Evolutionary conservation across 352 stramenopile species (phyloP), one percentile per base, ranked within the genome.

Genomic region (Plasmopara muralis): DNA sequence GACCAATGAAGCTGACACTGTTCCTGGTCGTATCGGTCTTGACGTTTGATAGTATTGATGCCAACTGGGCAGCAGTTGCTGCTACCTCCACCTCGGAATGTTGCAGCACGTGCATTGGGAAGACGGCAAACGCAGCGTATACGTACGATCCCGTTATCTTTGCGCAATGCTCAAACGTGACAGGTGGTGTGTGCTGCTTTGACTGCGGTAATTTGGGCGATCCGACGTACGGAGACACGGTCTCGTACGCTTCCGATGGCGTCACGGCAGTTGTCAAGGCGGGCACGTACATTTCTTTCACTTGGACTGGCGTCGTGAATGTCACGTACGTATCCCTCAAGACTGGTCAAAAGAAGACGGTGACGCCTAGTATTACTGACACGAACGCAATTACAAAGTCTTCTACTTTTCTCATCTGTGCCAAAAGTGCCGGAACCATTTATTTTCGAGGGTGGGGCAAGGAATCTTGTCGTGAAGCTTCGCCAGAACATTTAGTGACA

Each of bases 71-170:
- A 28, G 60, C 60, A 25, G 15, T 57, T 25, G 64, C 49, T 18
- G 64, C 55, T 30, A 61, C 37, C 35, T 59, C 55, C 29, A 50
- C 49, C 37, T 54, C 64, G n/a, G 64, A 73, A 31, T 87, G 77
- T 68, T 87, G 77, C 53, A 71, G 57, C 35, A 79, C 53, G 6
- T 87, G 77, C 50, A 87, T 87, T 59, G 77, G 74, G 44, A 85
- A 87, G 58, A 71, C 73, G 18, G 65, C 77, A 29, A 53, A 61
- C 52, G 37, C 63, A 5, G 50, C 62, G 43, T 88, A 85, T 68
- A 70, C 66, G 29, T 88, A 88, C 66, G 78, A 89, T 60, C 75
- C 78, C 28, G 42, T 84, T 2, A 57, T 89, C 37, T 77, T 77
- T 64, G 48, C 40, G 8, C 62, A 89, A 51, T 89, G 78, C 51